Evolutionary conservation across 176 grass and related monocot species (phyloP).

Genomic region (Lolium multiflorum): DNA sequence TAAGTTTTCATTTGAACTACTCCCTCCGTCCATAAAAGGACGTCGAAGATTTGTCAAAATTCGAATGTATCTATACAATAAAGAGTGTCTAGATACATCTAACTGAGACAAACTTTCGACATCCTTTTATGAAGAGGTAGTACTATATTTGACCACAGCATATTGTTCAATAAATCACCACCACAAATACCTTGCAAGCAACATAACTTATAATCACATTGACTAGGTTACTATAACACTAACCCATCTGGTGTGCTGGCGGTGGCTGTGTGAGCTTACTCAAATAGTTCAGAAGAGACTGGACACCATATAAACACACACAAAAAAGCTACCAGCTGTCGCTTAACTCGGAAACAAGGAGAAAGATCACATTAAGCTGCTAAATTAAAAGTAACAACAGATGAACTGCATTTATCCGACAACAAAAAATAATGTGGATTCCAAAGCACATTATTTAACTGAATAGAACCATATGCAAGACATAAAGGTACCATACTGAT

Average conservation of each 20-base stretch:
- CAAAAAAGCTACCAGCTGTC: slow-evolving; percentile 18
- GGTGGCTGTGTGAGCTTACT: background rate
- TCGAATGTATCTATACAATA: too few relatives aligned
- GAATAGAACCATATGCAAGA: slow-evolving; percentile 32
- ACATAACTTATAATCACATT: slow-evolving; percentile 4
- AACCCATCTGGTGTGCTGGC: slow-evolving; percentile 25
- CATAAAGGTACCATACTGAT: slow-evolving; percentile 8
- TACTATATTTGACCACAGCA: background rate
- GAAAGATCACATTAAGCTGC: background rate
- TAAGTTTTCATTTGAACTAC: slow-evolving; percentile 28
- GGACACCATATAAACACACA: slow-evolving; percentile 2
- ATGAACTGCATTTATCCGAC: slow-evolving; percentile 23
- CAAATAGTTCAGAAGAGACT: slow-evolving; percentile 17
- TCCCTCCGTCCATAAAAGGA: too few relatives aligned
- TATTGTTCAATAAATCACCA: slow-evolving; percentile 28
- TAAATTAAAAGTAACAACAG: slow-evolving; percentile 12
- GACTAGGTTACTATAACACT: slow-evolving; percentile 16
- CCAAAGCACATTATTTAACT: slow-evolving; percentile 8
- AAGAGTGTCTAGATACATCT: too few relatives aligned
- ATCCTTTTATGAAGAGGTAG: too few relatives aligned
- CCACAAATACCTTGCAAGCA: slow-evolving; percentile 9
- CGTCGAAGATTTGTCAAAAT: too few relatives aligned
- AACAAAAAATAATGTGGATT: background rate
- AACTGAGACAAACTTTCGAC: too few relatives aligned
- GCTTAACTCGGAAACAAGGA: background rate